Percentiles rank a stretch among this genome's conserved stretches.
Conservation (phyloP, 805 yeast genomes). For the Metschnikowia rubicola region DNA sequence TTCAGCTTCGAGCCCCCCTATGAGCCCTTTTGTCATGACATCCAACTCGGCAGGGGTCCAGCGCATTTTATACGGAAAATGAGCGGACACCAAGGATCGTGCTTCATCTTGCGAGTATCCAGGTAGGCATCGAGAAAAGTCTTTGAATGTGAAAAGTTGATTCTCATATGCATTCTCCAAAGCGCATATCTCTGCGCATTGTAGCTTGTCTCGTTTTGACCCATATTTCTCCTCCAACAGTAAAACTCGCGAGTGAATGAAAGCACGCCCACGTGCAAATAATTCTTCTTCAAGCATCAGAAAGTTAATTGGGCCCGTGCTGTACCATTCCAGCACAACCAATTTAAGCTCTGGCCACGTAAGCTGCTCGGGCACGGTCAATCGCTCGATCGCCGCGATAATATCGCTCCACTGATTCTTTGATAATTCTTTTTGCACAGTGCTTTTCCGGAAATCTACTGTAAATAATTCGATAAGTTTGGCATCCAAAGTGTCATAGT, state of each 20-base stretch:
- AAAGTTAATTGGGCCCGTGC: constrained; percentile 10
- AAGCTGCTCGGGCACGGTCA: constrained; percentile 3
- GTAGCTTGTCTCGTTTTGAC: constrained; percentile 6
- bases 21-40: constrained; percentile 8
- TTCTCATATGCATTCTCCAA: constrained; percentile 13
- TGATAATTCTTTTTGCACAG: constrained; percentile 3
- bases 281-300: constrained; percentile 14
- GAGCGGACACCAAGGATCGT: constrained; percentile 6
- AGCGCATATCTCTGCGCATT: constrained; percentile 12
- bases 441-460: constrained; percentile 7
- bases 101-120: constrained; percentile 6
- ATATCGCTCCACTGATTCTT: constrained; percentile 8
- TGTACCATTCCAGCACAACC: constrained; percentile 18
- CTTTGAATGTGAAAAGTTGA: constrained; percentile 5
- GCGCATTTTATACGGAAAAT: constrained; percentile 13
- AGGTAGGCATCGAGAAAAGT: constrained; percentile 9
- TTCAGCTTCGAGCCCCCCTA: constrained; percentile 5
- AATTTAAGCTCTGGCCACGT: constrained; percentile 16
- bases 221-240: constrained; percentile 15
- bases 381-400: not conserved
- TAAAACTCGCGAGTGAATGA: constrained; percentile 9
- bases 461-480: constrained; percentile 1
- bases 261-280: constrained; percentile 9
- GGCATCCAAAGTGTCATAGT: not conserved
- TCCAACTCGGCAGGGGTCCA: constrained; percentile 12